These are phyloP conservation scores for Chrysanthemum makinoi DNA, from an alignment of 129 eudicot species.

Conservation along the genomic window DNA sequence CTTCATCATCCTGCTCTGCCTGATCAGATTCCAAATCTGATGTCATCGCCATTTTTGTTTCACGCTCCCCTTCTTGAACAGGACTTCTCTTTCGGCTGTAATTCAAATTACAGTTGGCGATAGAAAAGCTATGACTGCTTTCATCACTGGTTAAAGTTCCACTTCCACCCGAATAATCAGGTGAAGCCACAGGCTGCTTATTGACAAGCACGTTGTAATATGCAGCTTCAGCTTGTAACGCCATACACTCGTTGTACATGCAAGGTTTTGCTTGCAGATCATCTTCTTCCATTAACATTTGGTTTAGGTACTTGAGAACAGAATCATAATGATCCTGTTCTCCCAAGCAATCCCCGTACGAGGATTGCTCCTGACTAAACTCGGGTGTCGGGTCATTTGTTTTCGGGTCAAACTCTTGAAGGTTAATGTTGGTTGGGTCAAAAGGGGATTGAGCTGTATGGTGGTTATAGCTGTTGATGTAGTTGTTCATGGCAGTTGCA, in stretches of 20 bases:
- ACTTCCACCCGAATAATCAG: conserved; percentile 7
- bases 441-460: conserved; percentile 20
- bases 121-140: neutral
- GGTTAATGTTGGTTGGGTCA: conserved; percentile 16
- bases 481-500: conserved; percentile 33
- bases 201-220: conserved; percentile 48
- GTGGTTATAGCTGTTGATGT: conserved; percentile 31
- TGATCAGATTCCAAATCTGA: conserved; percentile 21
- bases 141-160: neutral
- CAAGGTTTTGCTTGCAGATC: conserved; percentile 48
- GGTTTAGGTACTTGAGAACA: conserved; percentile 42
- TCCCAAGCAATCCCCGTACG: conserved; percentile 21
- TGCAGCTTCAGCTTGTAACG: conserved; percentile 56
- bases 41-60: conserved; percentile 16
- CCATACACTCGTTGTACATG: conserved; percentile 49
- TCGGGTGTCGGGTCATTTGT: neutral
- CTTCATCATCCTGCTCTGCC: conserved; percentile 28
- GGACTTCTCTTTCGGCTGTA: conserved; percentile 29
- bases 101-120: neutral
- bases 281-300: conserved; percentile 71
- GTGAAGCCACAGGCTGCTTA: conserved; percentile 19
- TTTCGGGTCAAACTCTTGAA: neutral
- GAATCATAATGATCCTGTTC: conserved; percentile 49
- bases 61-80: conserved; percentile 18
- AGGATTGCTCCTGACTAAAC: conserved; percentile 10